Evolutionary conservation across 371 early-diverging fungal genomes (phyloP).

Genomic region (Saksenaea oblongispora): DNA sequence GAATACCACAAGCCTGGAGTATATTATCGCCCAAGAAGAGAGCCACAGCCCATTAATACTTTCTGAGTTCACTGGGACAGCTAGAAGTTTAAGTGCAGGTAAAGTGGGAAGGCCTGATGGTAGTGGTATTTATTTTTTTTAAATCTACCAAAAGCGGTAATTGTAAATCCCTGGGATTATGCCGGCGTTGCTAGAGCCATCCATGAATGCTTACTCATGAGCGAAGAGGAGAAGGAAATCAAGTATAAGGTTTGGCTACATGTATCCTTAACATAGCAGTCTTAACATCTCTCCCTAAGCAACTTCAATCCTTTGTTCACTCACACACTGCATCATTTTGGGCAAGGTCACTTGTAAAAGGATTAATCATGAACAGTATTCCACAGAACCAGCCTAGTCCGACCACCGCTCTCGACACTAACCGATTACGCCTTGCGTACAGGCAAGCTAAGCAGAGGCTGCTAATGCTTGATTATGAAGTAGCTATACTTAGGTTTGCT

Average conservation of each 20-base stretch:
- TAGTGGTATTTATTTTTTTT: too few relatives aligned
- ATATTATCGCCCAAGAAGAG: conserved; percentile 94
- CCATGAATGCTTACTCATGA: conserved; percentile 77
- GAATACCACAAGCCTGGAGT: conserved; percentile 99
- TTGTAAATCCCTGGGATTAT: conserved; percentile 97
- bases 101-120: too few relatives aligned
- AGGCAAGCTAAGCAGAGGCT: conserved; percentile 59
- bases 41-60: conserved; percentile 91
- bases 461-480: conserved; percentile 80
- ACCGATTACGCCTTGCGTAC: conserved; percentile 50
- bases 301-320: conserved; percentile 82
- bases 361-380: conserved; percentile 30
- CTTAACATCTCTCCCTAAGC: conserved; percentile 47
- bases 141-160: conserved; percentile 82
- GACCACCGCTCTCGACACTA: conserved; percentile 64
- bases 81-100: conserved; percentile 81
- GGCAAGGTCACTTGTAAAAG: conserved; percentile 82
- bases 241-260: conserved; percentile 80
- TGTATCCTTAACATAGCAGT: conserved; percentile 76
- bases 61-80: conserved; percentile 96
- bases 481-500: not conserved
- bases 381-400: conserved; percentile 34
- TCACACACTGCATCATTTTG: conserved; percentile 91
- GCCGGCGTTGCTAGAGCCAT: conserved; percentile 86
- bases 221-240: conserved; percentile 85